Evolutionary conservation across 148 eudicot species (phyloP), one percentile per base, ranked within the genome.

Genomic region (Diospyros kaki): DNA sequence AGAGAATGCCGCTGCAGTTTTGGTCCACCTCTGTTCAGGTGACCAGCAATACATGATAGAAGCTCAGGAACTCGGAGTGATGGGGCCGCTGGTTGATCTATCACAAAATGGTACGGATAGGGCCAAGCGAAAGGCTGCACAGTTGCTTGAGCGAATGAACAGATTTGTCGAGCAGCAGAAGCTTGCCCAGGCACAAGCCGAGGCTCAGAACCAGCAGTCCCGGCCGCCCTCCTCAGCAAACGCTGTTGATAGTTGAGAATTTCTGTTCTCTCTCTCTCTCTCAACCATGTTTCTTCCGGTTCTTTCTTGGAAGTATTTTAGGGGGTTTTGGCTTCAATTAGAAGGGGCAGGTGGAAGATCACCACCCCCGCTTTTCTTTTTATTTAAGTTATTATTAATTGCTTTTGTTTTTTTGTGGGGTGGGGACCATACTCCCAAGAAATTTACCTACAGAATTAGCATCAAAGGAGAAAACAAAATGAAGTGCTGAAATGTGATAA

Each of bases 1-100:
- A 75, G 98, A 95, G 77, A 95, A 92, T 77, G 90, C 97, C 0
- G 97, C 97, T 41, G 98, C 97, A 1, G 90, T 95, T 81, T 70
- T 95, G 80, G 89, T 89, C 76, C 96, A 92, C 77, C 96, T 95
- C 55, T 94, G 92, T 69, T 82, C 92, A 4, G 90, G 93, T 15
- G 97, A 92, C 76, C 87, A 82, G 17, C 80, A 79, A 68, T 80
- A 86, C 83, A 74, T 94, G 28, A 81, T 76, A 13, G 83, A 81
- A 42, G 94, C 94, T 43, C 90, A 82, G 81, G 91, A 89, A 68
- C 85, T 86, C 9, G 96, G 97, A 9, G 77, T 88, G 64, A 83
- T 80, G 87, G 81, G 73, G 8, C 83, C 81, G 1, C 69, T 95
- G 54, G 73, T 75, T 5, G 94, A 90, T 74, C 84, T 95, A 84